Base-by-base conservation (phyloP, 2,329 filamentous ascomycete genomes). In the Hypoxylon sp. region DNA sequence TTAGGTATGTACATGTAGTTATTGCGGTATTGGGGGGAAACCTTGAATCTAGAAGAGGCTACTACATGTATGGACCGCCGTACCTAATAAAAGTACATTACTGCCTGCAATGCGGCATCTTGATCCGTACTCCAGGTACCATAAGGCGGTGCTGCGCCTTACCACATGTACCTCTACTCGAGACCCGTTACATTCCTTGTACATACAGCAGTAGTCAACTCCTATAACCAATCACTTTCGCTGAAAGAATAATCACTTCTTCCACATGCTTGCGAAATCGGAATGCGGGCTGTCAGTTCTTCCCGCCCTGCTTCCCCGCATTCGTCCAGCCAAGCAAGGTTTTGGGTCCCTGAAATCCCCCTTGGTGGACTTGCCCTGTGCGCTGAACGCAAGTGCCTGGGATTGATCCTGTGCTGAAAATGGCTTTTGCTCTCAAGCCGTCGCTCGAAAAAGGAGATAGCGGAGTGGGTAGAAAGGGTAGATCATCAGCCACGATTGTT, bases 271-370 rank as follows among this genome's bases (percentile, higher is more conserved):
- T 68, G 68, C 65, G 65, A 69, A 63, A 54, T 59, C 68, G 68
- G 68, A 67, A 69, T 48, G 47, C 65, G 69, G 69, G 61, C 39
- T 67, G 57, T 64, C 53, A 65, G 11, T 71, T 68, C 57, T 63
- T 66, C 59, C 65, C 53, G 37, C 24, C 46, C 29, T 54, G 39
- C 52, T 70, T 70, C 67, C 67, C 67, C 67, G 67, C 67, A 70
- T 65, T 65, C 57, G 52, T 63, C 55, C 37, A 57, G 46, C 53
- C 26, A 46, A 53, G 39, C 17, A 44, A 44, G 39, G 35, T 3
- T 39, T 39, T 6, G 29, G 39, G 19, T 42, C 54, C 61, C 26
- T 29, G 50, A 55, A 37, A 11, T 42, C 19, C 48, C 37, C 42
- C 14, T 31, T 53, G 39, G n/a, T 52, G 14, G 17, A 13, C 14